Evolutionary conservation across 495 filamentous ascomycete species (phyloP), one percentile per base, ranked within the genome.

Genomic region (Trichocladium antarcticum): DNA sequence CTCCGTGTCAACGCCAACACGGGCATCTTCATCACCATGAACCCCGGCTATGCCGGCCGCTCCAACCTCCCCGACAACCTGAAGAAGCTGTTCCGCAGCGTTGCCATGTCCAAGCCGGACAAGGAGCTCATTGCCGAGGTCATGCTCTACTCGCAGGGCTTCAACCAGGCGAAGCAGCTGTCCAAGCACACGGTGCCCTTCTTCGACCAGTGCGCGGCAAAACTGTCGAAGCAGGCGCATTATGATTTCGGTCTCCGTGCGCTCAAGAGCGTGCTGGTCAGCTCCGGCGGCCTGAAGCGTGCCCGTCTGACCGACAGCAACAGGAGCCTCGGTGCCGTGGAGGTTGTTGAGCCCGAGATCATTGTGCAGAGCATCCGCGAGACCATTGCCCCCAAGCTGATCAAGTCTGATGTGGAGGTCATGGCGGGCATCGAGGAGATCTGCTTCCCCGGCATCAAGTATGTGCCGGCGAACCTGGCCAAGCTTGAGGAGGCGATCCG

Each of bases 11-110:
- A 95, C 60, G 72, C 76, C 39, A 92, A 94, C 59, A 97, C 92
- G 39, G 90, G 90, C 57, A 94, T 99, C 62, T 99, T 99, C 72
- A 97, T 99, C 66, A 99, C 92, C 28, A 99, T 99, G 92, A 99
- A 99, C 69, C 92, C 92, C 57, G 92, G 92, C 17, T 99, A 99
- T 74, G 92, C 92, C 34, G 92, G 92, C 43, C 83, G 92, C 62
- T 99, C 92, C 28, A 99, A 97, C 66, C 69, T 99, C 57, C 92
- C 92, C 1, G 92, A 99, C 67, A 99, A 99, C 63, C 65, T 99
- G 65, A 99, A 99, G 76, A 99, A 99, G 68, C 73, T 99, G 17
- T 99, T 99, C 79, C 79, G 92, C 57, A 97, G 93, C 60, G 92
- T 99, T 39, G 92, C 92, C 35, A 99, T 99, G 92, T 97, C 93